Conservation (phyloP, 2,329 filamentous ascomycete species). For the Penicillium sclerotiorum region DNA sequence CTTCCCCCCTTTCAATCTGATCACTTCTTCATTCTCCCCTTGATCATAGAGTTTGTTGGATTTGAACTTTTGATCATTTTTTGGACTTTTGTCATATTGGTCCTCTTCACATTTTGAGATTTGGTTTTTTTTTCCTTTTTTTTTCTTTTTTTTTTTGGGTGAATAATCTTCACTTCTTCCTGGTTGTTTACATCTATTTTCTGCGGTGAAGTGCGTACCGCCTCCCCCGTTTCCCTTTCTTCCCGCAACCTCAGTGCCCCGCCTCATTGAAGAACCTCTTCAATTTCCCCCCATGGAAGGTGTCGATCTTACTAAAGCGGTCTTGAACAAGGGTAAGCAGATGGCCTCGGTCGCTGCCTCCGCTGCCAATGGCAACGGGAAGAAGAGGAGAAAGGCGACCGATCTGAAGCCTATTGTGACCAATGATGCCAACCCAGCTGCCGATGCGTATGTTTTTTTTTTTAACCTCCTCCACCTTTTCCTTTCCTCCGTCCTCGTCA, state of each 20-base stretch:
- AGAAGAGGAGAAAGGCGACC: slow-evolving; percentile 68
- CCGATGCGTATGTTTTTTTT: slow-evolving; percentile 42
- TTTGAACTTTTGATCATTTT: background rate
- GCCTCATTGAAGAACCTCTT: slow-evolving; percentile 19
- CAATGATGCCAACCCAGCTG: slow-evolving; percentile 57
- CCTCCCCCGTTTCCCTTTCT: slow-evolving; percentile 13
- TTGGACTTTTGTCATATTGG: background rate
- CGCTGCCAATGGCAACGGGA: slow-evolving; percentile 59
- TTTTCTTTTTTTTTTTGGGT: too few species aligned
- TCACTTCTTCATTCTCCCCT: background rate
- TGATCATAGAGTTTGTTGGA: background rate
- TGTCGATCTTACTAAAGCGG: slow-evolving; percentile 64
- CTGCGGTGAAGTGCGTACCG: slow-evolving; percentile 12
- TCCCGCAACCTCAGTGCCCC: slow-evolving; percentile 25
- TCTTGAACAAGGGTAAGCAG: slow-evolving; percentile 68
- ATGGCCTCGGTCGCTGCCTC: slow-evolving; percentile 55
- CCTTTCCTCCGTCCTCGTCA: background rate
- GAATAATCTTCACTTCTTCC: too few species aligned
- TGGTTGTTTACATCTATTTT: background rate
- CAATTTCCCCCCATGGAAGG: slow-evolving; percentile 59
- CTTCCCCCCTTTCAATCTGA: too few species aligned
- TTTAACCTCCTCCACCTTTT: slow-evolving; percentile 3
- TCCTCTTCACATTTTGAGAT: too few species aligned
- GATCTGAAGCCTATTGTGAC: slow-evolving; percentile 69
- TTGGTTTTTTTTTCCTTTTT: background rate